Base-by-base conservation (phyloP, 73 alveolate species). In the Paramecium sexaurelia region DNA sequence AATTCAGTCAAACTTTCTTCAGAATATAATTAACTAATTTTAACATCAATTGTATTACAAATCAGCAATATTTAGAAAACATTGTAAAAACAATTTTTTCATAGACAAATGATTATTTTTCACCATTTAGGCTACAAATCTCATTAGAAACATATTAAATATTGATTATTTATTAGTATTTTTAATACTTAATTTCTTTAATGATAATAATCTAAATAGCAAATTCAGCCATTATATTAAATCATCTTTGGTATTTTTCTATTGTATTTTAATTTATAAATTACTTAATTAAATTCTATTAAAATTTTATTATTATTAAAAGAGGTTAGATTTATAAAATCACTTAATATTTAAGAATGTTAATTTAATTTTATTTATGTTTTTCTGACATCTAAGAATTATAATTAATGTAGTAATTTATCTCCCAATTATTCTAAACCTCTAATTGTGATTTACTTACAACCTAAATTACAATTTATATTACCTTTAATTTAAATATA, bases 331-430 rank as follows among this genome's bases (percentile, higher is more conserved):
- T 78, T 78, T 10, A 22, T 26, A 33, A 78, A 78, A 22, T 78
- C 40, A 7, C 5, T 19, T 40, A 78, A 5, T 1, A 78, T 40
- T 29, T 41, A n/a, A 24, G 32, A 19, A 45, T 37, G 15, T 19
- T 78, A 20, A 2, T 27, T 43, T 20, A 29, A 17, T 78, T 45
- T 78, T 7, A 78, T 78, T 11, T 24, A 39, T 24, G 90, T 78
- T 22, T 78, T 78, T 40, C 90, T 41, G n/a, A 78, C 73, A 78
- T 78, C 90, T 78, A 78, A 22, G 22, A 20, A 39, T 78, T 32
- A 3, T 40, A 78, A 78, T 78, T 78, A 27, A 41, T 33, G 43
- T 9, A 10, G 15, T 40, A 78, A 45, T 43, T 45, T 41, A 19
- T 73, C 56, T 73, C 73, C 90, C 41, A 78, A 41, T 29, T 7